phyloP scores from a whole-genome alignment of 306 rosid genomes.

The Rosa multiflora region DNA sequence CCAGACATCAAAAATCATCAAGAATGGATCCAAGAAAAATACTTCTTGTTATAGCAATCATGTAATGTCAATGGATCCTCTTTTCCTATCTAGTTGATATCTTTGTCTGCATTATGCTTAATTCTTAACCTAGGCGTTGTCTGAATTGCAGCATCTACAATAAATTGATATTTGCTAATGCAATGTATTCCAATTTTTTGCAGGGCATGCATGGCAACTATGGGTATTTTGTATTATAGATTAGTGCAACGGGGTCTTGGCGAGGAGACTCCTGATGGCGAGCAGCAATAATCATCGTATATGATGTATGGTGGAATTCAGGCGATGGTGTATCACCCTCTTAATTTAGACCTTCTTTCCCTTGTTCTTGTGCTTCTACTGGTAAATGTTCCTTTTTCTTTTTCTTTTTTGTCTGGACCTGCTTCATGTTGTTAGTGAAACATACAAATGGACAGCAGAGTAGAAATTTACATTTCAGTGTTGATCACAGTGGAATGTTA shows the following conservation, averaged over 20 bases:
- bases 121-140: neutral
- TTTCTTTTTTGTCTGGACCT: constrained; percentile 34
- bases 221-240: constrained; percentile 99
- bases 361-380: constrained; percentile 35
- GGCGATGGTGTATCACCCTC: constrained; percentile 32
- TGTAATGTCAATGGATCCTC: constrained; percentile 43
- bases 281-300: constrained; percentile 39
- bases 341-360: constrained; percentile 29
- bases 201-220: constrained; percentile 99
- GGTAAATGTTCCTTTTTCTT: constrained; percentile 33
- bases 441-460: constrained; percentile 37
- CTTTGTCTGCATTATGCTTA: neutral
- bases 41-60: constrained; percentile 88
- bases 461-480: constrained; percentile 41
- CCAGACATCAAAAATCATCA: constrained; percentile 78
- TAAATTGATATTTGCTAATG: constrained; percentile 23
- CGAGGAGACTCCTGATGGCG: constrained; percentile 54
- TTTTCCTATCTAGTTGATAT: constrained; percentile 10
- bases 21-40: constrained; percentile 98
- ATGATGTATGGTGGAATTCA: constrained; percentile 21
- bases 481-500: constrained; percentile 30
- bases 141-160: neutral
- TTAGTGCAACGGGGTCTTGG: constrained; percentile 75
- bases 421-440: constrained; percentile 31
- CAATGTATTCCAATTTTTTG: constrained; percentile 30